Conservation (phyloP, 2,329 filamentous ascomycete species). For the Fusarium gaditjirri region DNA sequence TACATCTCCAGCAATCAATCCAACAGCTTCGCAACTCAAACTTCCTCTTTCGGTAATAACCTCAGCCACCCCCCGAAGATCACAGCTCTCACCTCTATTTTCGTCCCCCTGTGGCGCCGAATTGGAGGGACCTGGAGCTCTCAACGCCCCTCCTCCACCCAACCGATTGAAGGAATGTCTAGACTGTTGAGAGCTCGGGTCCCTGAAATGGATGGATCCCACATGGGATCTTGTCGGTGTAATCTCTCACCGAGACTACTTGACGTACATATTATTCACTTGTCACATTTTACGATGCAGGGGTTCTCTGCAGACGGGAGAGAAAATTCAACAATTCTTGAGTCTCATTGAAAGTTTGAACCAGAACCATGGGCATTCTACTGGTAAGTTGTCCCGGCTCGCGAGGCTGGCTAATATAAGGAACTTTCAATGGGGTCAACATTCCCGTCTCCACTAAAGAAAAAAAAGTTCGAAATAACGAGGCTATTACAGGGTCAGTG, state of each 20-base stretch:
- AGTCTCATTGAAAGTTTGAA: neutral
- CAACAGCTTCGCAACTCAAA: neutral
- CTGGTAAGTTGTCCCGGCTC: neutral
- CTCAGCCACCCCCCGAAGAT: constrained; percentile 27
- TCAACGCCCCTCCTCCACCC: constrained; percentile 34
- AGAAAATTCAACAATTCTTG: neutral
- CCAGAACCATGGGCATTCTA: neutral
- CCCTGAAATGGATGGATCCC: constrained; percentile 19
- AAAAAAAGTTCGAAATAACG: neutral
- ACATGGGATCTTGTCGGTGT: constrained; percentile 24
- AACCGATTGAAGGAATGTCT: constrained; percentile 32
- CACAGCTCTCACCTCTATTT: constrained; percentile 24
- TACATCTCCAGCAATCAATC: neutral
- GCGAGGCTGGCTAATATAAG: neutral
- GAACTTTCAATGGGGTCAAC: constrained; percentile 31
- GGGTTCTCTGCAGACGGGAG: neutral
- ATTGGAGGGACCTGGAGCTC: constrained; percentile 15
- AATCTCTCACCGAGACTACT: constrained; percentile 35
- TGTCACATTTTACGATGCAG: neutral
- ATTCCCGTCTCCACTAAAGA: constrained; percentile 6
- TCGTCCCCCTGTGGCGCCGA: constrained; percentile 22
- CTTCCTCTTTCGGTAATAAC: constrained; percentile 2
- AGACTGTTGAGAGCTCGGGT: constrained; percentile 36
- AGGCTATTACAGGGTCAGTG: neutral
- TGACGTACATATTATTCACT: neutral